Evolutionary conservation across 768 basidiomycete genomes (phyloP).

Genomic region (Suillus clintonianus): DNA sequence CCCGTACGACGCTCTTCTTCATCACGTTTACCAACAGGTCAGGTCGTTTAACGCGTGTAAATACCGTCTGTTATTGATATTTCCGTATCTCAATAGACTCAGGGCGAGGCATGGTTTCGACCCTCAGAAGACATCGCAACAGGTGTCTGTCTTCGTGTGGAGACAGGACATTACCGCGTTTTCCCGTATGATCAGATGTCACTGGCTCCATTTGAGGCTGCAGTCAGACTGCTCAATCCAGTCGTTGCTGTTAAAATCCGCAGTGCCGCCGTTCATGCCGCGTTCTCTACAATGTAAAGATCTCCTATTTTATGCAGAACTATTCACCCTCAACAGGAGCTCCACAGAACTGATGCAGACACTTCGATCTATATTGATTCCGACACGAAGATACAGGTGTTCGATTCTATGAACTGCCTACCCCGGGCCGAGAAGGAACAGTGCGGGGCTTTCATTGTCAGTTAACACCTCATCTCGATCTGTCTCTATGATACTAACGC

Average conservation of each 20-base stretch:
- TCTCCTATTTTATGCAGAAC: slow-evolving; percentile 18
- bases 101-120: slow-evolving; percentile 84
- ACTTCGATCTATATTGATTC: slow-evolving; percentile 66
- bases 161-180: slow-evolving; percentile 67
- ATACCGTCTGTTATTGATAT: not conserved
- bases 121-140: slow-evolving; percentile 75
- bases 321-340: not conserved
- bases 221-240: slow-evolving; percentile 73
- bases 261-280: slow-evolving; percentile 80
- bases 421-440: slow-evolving; percentile 87
- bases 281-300: slow-evolving; percentile 62
- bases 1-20: slow-evolving; percentile 76
- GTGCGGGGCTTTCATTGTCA: slow-evolving; percentile 83
- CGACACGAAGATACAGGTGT: slow-evolving; percentile 84
- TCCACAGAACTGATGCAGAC: slow-evolving; percentile 51
- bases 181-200: slow-evolving; percentile 82
- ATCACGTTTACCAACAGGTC: slow-evolving; percentile 78
- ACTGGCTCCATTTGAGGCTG: slow-evolving; percentile 77
- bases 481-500: not conserved
- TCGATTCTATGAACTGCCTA: slow-evolving; percentile 68
- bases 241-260: slow-evolving; percentile 81
- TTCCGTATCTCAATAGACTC: slow-evolving; percentile 51
- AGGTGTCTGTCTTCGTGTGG: slow-evolving; percentile 75
- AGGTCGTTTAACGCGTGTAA: slow-evolving; percentile 13
- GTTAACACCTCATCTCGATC: slow-evolving; percentile 18